Evolutionary conservation across 2,329 filamentous ascomycete species (phyloP).

Genomic region (Clathrospora elynae): DNA sequence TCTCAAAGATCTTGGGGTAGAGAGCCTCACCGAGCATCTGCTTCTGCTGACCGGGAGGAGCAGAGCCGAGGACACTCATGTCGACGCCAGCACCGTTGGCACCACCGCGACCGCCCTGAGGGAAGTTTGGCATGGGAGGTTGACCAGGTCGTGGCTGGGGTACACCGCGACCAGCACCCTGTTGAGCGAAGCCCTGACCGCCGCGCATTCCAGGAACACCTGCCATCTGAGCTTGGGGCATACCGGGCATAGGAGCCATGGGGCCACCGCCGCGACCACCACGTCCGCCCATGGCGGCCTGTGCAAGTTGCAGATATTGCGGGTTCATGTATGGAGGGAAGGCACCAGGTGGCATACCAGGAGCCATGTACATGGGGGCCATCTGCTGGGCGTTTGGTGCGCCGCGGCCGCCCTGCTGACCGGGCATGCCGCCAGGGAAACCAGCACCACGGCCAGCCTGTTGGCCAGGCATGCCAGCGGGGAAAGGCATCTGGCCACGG

Average conservation of each 20-base stretch:
- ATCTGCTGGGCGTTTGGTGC: slow-evolving; percentile 77
- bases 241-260: slow-evolving; percentile 66
- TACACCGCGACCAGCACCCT: slow-evolving; percentile 45
- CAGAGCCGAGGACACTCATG: slow-evolving; percentile 57
- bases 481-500: slow-evolving; percentile 67
- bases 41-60: slow-evolving; percentile 81
- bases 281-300: slow-evolving; percentile 63
- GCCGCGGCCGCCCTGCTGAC: slow-evolving; percentile 85
- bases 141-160: slow-evolving; percentile 42
- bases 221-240: slow-evolving; percentile 70
- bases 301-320: slow-evolving; percentile 79
- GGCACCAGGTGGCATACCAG: slow-evolving; percentile 63
- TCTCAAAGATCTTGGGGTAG: slow-evolving; percentile 95
- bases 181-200: slow-evolving; percentile 48
- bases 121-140: slow-evolving; percentile 39
- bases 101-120: slow-evolving; percentile 38
- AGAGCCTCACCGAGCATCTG: slow-evolving; percentile 97
- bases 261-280: slow-evolving; percentile 69
- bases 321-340: slow-evolving; percentile 79
- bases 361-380: slow-evolving; percentile 82
- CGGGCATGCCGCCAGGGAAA: slow-evolving; percentile 79
- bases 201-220: slow-evolving; percentile 50
- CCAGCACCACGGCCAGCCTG: slow-evolving; percentile 84
- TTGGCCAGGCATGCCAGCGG: slow-evolving; percentile 66
- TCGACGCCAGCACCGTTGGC: slow-evolving; percentile 51